These are phyloP conservation scores for Stachybotrys echinatus DNA, from an alignment of 2,329 filamentous ascomycete genomes.

Conservation along the genomic window DNA sequence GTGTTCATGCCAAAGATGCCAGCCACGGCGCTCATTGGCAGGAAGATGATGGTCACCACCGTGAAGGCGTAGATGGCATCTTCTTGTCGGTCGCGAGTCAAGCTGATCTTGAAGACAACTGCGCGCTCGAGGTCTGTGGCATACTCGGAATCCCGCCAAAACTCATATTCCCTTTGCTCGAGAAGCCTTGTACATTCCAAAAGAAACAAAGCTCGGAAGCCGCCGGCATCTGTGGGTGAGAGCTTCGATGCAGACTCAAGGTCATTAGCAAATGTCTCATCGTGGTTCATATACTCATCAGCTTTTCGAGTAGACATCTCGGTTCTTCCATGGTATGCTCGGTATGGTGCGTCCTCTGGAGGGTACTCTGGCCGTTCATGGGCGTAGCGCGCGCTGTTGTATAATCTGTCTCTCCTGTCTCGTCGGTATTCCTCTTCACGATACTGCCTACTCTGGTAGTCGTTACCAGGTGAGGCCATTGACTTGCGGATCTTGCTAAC, in stretches of 20 bases:
- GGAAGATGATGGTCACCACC: slow-evolving; percentile 42
- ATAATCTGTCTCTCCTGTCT: no score
- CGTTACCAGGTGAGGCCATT: no score
- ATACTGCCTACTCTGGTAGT: no score
- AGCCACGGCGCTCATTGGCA: slow-evolving; percentile 40
- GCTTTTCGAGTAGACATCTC: slow-evolving; percentile 1
- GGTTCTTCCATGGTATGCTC: no score
- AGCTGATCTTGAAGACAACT: slow-evolving; percentile 29
- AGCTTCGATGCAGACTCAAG: slow-evolving; percentile 24
- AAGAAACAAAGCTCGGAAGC: slow-evolving; percentile 31
- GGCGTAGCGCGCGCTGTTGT: no score
- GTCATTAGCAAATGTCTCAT: slow-evolving; percentile 12
- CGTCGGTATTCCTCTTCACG: no score
- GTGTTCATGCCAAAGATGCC: slow-evolving; percentile 51
- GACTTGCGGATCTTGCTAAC: slow-evolving; percentile 3
- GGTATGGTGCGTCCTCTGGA: no score
- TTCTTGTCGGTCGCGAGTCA: slow-evolving; percentile 38
- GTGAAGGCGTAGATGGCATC: slow-evolving; percentile 45
- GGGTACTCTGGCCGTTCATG: no score
- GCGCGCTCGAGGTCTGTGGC: slow-evolving; percentile 22
- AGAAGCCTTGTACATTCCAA: slow-evolving; percentile 31
- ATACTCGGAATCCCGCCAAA: slow-evolving; percentile 21
- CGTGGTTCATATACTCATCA: slow-evolving; percentile 14
- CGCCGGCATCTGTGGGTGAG: slow-evolving; percentile 28
- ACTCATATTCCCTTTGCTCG: slow-evolving; percentile 29